phyloP scores from a whole-genome alignment of 192 early-diverging fungal genomes.

The Backusella tarrabulga region DNA sequence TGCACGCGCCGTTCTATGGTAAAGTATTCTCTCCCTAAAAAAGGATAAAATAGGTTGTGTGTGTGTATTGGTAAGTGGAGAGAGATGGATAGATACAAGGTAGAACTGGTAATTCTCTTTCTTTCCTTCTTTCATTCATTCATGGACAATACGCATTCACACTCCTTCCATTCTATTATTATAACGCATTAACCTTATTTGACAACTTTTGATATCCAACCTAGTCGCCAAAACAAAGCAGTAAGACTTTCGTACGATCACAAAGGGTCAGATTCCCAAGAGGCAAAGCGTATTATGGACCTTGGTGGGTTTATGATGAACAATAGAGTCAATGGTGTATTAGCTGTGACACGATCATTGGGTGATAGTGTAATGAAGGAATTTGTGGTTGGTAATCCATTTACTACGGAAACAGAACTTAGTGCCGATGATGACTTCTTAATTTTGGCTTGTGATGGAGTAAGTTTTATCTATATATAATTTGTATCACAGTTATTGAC shows the following conservation, averaged over 20 bases:
- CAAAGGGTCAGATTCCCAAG: slow-evolving; percentile 90
- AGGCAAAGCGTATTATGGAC: slow-evolving; percentile 89
- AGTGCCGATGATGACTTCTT: slow-evolving; percentile 72
- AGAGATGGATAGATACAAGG: neutral
- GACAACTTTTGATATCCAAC: neutral
- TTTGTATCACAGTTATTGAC: neutral
- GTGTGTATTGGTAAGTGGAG: neutral
- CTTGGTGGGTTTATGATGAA: slow-evolving; percentile 97
- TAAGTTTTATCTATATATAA: slow-evolving; percentile 40
- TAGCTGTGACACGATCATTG: slow-evolving; percentile 94
- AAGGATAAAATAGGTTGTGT: neutral
- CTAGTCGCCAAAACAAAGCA: slow-evolving; percentile 75
- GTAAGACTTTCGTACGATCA: slow-evolving; percentile 95
- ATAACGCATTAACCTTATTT: neutral
- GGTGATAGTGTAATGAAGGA: slow-evolving; percentile 98
- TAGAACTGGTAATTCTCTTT: neutral
- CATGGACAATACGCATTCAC: neutral
- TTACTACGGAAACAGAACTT: slow-evolving; percentile 89
- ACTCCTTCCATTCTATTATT: neutral
- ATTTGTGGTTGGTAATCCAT: slow-evolving; percentile 93
- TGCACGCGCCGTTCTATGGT: slow-evolving; percentile 91
- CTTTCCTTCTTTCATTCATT: neutral
- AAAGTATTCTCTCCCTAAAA: slow-evolving; percentile 10
- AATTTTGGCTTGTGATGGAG: slow-evolving; percentile 97
- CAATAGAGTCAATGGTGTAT: slow-evolving; percentile 93